Evolutionary conservation across 768 basidiomycete genomes (phyloP).

Genomic region (Kwoniella heveanensis): DNA sequence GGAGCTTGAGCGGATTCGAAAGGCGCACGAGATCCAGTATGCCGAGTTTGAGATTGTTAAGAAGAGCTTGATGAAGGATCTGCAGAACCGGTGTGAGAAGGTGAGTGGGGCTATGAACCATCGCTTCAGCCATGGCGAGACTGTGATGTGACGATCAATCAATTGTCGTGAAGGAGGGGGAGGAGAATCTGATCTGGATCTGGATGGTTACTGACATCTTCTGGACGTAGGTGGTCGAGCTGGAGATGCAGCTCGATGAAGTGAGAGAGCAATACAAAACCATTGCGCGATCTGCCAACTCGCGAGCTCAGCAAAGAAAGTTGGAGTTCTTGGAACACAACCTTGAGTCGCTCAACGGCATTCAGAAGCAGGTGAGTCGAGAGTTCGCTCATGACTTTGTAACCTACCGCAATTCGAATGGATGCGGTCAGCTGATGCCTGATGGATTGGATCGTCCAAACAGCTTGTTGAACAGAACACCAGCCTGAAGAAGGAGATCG

Average conservation of each 20-base stretch:
- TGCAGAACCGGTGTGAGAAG: constrained; percentile 99
- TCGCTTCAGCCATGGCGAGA: too few species aligned
- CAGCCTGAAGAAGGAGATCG: constrained; percentile 93
- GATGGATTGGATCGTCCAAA: too few species aligned
- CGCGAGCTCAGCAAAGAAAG: constrained; percentile 98
- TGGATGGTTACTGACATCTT: neutral
- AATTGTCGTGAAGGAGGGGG: too few species aligned
- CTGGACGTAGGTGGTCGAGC: constrained; percentile 79
- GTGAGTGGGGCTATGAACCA: constrained; percentile 58
- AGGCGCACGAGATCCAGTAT: constrained; percentile 95
- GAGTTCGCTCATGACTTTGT: too few species aligned
- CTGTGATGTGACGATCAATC: neutral
- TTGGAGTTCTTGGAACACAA: constrained; percentile 98
- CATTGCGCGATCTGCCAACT: constrained; percentile 96
- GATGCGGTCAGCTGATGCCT: too few species aligned
- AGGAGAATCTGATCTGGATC: neutral
- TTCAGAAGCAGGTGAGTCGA: constrained; percentile 85
- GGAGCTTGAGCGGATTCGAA: constrained; percentile 93
- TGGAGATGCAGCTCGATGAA: constrained; percentile 97
- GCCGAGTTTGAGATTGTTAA: constrained; percentile 98
- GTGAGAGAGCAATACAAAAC: constrained; percentile 99
- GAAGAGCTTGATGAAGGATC: constrained; percentile 96
- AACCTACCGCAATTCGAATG: too few species aligned
- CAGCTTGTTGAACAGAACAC: constrained; percentile 99
- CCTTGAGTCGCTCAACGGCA: constrained; percentile 87